A percentile compares a stretch with the other conserved stretches of the same genome.
Evolutionary conservation across 2,329 filamentous ascomycete genomes (phyloP).

Genomic region (Aspergillus spinulosporus): DNA sequence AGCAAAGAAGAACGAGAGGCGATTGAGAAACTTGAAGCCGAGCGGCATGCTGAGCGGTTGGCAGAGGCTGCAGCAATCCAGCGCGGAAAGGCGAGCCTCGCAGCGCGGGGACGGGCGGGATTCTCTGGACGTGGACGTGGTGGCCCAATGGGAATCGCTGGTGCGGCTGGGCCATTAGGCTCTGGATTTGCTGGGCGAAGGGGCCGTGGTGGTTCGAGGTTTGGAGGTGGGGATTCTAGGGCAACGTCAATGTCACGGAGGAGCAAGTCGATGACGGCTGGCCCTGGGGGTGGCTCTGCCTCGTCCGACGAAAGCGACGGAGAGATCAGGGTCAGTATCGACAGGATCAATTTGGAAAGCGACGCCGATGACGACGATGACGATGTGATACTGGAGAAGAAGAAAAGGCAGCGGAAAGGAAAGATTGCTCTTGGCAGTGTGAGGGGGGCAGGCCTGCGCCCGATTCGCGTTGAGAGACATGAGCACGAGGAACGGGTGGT

Average conservation of each 20-base stretch:
- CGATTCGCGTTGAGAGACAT: constrained; percentile 57
- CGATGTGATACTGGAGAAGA: constrained; percentile 30
- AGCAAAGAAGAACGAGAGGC: constrained; percentile 50
- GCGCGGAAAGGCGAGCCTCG: constrained; percentile 23
- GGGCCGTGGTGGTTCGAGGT: constrained; percentile 26
- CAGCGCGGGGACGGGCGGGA: constrained; percentile 26
- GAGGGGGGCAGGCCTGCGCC: constrained; percentile 42
- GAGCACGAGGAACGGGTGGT: constrained; percentile 57
- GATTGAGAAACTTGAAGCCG: constrained; percentile 44
- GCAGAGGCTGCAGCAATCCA: constrained; percentile 44
- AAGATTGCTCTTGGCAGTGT: constrained; percentile 9
- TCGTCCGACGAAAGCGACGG: constrained; percentile 50
- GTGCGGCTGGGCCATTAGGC: constrained; percentile 31
- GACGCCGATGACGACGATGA: constrained; percentile 50
- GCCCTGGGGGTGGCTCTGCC: constrained; percentile 22
- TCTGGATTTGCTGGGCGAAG: constrained; percentile 29
- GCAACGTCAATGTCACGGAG: constrained; percentile 31
- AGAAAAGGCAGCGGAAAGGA: constrained; percentile 32
- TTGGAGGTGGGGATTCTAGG: constrained; percentile 27
- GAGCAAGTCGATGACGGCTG: constrained; percentile 31
- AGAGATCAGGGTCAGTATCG: constrained; percentile 55
- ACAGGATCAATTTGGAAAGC: constrained; percentile 57
- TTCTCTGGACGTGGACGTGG: constrained; percentile 33
- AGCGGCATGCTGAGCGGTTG: constrained; percentile 41
- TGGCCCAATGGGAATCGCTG: constrained; percentile 28